Evolutionary conservation across 306 rosid species (phyloP), one percentile per base, ranked within the genome.

Genomic region (Purshia tridentata): DNA sequence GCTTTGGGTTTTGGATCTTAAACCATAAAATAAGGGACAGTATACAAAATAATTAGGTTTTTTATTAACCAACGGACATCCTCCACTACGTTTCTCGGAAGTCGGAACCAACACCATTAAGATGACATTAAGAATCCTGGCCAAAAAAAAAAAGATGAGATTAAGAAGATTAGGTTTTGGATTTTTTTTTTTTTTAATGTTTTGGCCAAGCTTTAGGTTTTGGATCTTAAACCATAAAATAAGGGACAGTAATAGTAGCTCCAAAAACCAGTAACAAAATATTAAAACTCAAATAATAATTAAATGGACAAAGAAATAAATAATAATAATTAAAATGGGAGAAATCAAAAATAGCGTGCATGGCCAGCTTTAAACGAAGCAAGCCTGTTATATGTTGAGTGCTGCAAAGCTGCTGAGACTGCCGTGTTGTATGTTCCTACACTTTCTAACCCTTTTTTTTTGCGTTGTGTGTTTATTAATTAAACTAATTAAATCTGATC

Each of bases 291-390:
- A 7, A 23, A 18, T 4, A 35, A 29, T 29, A 29, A 29, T 29
- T 29, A 29, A 29, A 3, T 29, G 35, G 35, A 29, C 2, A 29
- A 16, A 19, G 35, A 41, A 8, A 16, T 0, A 5, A 18, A n/a
- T n/a, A 40, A 41, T 49, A 2, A 12, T 22, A 23, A 9, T 16
- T 6, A 54, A 42, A 46, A 55, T 44, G 0, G 4, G 40, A 46
- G 5, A 6, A 65, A 57, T 13, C 15, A 39, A 47, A 18, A 48
- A 22, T 49, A 20, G 61, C 55, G 3, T 5, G 18, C 62, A 22
- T 19, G 70, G 46, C 13, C 76, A 73, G 85, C 85, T 77, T 81
- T 81, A 61, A 59, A 62, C 85, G 81, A 55, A 65, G 70, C 69
- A 52, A 39, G 51, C 77, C 64, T 68, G 52, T 52, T 9, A 14